Conservation (phyloP, 768 basidiomycete genomes). For the Xerocomellus dryophilus region DNA sequence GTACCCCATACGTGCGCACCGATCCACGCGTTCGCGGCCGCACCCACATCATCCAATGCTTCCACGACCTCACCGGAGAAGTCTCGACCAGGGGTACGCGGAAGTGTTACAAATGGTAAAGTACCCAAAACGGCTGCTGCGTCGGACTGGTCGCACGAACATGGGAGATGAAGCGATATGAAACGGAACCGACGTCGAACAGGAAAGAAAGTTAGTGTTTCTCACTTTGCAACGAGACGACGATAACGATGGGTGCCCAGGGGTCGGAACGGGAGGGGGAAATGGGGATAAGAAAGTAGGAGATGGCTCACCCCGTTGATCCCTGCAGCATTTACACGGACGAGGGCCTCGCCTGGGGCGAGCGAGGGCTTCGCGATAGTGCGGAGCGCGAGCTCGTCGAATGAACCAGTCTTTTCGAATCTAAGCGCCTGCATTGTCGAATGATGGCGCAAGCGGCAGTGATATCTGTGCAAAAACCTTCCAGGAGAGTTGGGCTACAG, state of each 20-base stretch:
- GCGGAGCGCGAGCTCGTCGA: conserved; percentile 25
- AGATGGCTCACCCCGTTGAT: conserved; percentile 30
- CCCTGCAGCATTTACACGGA: conserved; percentile 33
- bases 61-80: conserved; percentile 37
- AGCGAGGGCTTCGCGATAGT: conserved; percentile 27
- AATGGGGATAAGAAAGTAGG: not conserved
- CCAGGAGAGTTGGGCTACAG: not conserved
- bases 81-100: conserved; percentile 32
- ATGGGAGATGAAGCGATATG: not conserved
- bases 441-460: not conserved
- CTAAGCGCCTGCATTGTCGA: conserved; percentile 32
- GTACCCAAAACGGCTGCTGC: conserved; percentile 28
- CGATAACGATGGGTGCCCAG: too few relatives aligned
- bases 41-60: conserved; percentile 26
- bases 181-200: not conserved
- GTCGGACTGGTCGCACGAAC: conserved; percentile 22
- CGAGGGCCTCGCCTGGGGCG: conserved; percentile 32
- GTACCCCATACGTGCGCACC: conserved; percentile 36
- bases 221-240: not conserved
- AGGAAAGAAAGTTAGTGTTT: not conserved
- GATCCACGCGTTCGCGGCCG: conserved; percentile 19
- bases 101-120: conserved; percentile 33
- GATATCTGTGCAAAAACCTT: not conserved
- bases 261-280: not conserved
- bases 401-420: conserved; percentile 32